Conservation (phyloP, 2,329 filamentous ascomycete species). For the Pyrenophora graminea region DNA sequence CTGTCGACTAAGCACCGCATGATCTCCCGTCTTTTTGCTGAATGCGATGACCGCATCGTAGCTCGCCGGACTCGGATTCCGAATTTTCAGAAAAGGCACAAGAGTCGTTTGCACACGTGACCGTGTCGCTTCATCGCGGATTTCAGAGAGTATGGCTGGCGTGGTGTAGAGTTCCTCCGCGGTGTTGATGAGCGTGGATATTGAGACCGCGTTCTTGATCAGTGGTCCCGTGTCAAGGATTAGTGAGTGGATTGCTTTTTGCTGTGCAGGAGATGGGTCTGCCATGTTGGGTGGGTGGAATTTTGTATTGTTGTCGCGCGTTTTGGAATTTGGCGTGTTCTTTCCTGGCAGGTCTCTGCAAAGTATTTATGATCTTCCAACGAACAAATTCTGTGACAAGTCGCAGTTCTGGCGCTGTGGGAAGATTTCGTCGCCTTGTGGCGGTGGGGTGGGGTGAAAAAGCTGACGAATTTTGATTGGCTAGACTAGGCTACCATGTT, state of each 20-base stretch:
- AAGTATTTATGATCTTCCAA: background rate
- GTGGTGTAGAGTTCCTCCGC: constrained; percentile 70
- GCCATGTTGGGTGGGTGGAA: background rate
- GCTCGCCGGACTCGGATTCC: constrained; percentile 75
- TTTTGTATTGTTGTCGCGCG: background rate
- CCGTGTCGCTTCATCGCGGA: constrained; percentile 80
- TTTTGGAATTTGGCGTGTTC: background rate
- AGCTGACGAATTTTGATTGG: constrained; percentile 12
- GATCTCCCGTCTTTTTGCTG: constrained; percentile 85
- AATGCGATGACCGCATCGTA: constrained; percentile 82
- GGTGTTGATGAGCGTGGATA: constrained; percentile 78
- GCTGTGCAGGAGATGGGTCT: constrained; percentile 19
- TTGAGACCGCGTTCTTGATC: constrained; percentile 86
- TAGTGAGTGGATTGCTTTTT: constrained; percentile 78
- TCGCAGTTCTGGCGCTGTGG: constrained; percentile 4
- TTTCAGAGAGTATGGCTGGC: constrained; percentile 84
- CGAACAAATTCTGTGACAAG: constrained; percentile 1
- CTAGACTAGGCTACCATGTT: background rate
- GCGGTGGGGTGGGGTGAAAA: constrained; percentile 17
- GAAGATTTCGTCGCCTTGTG: constrained; percentile 26
- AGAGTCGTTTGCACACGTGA: constrained; percentile 81
- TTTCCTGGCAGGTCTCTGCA: background rate
- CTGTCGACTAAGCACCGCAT: constrained; percentile 81
- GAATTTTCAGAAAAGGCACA: constrained; percentile 79
- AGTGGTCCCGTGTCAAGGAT: constrained; percentile 90